Base-by-base conservation (phyloP, 192 early-diverging fungal genomes). In the Rhizoclosmatium globosum region DNA sequence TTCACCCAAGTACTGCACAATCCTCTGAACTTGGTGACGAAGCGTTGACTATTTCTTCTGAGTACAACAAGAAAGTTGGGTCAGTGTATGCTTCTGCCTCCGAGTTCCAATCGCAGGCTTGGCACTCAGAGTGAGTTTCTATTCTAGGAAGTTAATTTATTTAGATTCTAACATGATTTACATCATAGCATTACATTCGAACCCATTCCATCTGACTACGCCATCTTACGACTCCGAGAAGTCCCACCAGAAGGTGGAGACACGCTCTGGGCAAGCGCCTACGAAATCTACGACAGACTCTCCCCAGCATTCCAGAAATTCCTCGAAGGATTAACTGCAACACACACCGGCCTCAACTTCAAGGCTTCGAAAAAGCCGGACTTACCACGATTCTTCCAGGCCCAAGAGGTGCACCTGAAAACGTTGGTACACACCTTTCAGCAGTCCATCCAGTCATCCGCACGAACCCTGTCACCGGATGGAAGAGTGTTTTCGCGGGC, bases 241-340 rank as follows among this genome's bases (percentile, higher is more conserved):
- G 9, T 76, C 31, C 74, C 74, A 9, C 7, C 4, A 21, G 39
- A 13, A n/a, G n/a, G n/a, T n/a, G n/a, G n/a, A n/a, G n/a, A n/a
- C n/a, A n/a, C n/a, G n/a, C n/a, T n/a, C n/a, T 21, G 74, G 74
- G n/a, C 53, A 7, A 50, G 45, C 53, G n/a, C 50, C 4, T 70
- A 46, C 43, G 74, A 19, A n/a, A 4, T 45, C 11, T 76, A 76
- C 74, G 74, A 76, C 6, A 68, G 45, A 43, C 85, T 90, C n/a
- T n/a, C n/a, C n/a, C n/a, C n/a, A n/a, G n/a, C n/a, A n/a, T n/a
- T n/a, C n/a, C n/a, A n/a, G n/a, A n/a, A 79, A 31, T 81, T 89
- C 38, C 69, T 92, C 41, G 91, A 91, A 81, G 86, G 87, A 9
- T 82, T 91, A 39, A 80, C 83, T 23, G 90, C 89, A 9, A 84